Evolutionary conservation across 148 eudicot genomes (phyloP).

Genomic region (Bassia scoparia): DNA sequence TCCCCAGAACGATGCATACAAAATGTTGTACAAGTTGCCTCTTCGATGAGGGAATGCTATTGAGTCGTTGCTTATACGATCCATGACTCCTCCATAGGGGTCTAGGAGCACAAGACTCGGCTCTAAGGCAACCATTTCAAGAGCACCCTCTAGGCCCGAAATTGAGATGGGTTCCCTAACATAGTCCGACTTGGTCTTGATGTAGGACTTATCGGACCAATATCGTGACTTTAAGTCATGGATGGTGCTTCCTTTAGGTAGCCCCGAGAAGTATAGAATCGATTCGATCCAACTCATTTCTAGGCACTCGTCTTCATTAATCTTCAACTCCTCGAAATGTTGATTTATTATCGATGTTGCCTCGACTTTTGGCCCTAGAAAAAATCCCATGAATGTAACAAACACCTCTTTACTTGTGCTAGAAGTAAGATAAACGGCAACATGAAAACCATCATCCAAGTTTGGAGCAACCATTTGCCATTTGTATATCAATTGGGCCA

Average conservation of each 20-base stretch:
- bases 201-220: constrained; percentile 5
- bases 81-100: constrained; percentile 50
- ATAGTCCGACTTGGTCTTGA: constrained; percentile 37
- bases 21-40: constrained; percentile 38
- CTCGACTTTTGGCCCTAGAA: constrained; percentile 23
- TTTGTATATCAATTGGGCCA: constrained; percentile 26
- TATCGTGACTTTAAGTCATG: constrained; percentile 23
- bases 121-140: constrained; percentile 21
- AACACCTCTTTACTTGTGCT: constrained; percentile 15
- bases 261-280: constrained; percentile 27
- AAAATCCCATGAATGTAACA: constrained; percentile 29
- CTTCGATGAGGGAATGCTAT: constrained; percentile 48
- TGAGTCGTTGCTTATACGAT: constrained; percentile 34
- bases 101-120: constrained; percentile 32
- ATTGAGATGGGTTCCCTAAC: constrained; percentile 26
- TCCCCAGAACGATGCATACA: constrained; percentile 28
- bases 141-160: constrained; percentile 14
- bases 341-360: constrained; percentile 8
- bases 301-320: constrained; percentile 5
- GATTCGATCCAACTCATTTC: constrained; percentile 43
- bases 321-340: constrained; percentile 18
- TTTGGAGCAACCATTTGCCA: constrained; percentile 38
- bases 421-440: constrained; percentile 16
- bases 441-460: constrained; percentile 34
- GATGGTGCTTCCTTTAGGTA: constrained; percentile 21